phyloP scores from a whole-genome alignment of 1,284 basidiomycete genomes.

The Austroboletus novae-zelandiae region DNA sequence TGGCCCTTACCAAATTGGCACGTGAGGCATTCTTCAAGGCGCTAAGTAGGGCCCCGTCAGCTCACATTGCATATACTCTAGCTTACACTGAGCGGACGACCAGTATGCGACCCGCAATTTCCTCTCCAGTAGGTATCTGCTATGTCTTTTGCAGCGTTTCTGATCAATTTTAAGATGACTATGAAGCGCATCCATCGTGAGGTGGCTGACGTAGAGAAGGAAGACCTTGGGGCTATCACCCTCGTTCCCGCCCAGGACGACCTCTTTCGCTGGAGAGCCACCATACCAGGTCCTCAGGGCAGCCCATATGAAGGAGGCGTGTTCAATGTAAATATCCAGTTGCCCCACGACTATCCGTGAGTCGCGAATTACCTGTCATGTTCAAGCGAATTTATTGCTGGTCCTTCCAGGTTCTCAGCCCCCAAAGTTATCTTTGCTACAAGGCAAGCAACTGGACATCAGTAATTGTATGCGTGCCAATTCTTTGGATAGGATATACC shows the following conservation, averaged over 20 bases:
- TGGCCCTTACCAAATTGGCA: slow-evolving; percentile 7
- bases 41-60: too few species aligned
- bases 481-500: slow-evolving; percentile 70
- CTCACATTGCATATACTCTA: too few species aligned
- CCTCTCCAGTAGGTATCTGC: slow-evolving; percentile 19
- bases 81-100: too few species aligned
- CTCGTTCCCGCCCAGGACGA: slow-evolving; percentile 63
- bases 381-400: not conserved
- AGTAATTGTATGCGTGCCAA: not conserved
- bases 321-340: slow-evolving; percentile 71
- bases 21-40: slow-evolving; percentile 15
- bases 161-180: slow-evolving; percentile 57
- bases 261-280: slow-evolving; percentile 66
- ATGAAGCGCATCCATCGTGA: slow-evolving; percentile 87
- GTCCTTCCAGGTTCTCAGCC: slow-evolving; percentile 68
- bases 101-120: slow-evolving; percentile 26
- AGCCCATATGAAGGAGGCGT: slow-evolving; percentile 87
- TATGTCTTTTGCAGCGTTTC: not conserved
- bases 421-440: slow-evolving; percentile 79
- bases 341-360: slow-evolving; percentile 83
- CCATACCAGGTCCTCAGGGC: slow-evolving; percentile 80
- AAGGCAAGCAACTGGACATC: slow-evolving; percentile 41
- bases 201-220: slow-evolving; percentile 79
- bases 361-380: slow-evolving; percentile 1
- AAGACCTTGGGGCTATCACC: slow-evolving; percentile 75